Conservation (phyloP, 805 yeast genomes). For the Sugiyamaella valdiviana region DNA sequence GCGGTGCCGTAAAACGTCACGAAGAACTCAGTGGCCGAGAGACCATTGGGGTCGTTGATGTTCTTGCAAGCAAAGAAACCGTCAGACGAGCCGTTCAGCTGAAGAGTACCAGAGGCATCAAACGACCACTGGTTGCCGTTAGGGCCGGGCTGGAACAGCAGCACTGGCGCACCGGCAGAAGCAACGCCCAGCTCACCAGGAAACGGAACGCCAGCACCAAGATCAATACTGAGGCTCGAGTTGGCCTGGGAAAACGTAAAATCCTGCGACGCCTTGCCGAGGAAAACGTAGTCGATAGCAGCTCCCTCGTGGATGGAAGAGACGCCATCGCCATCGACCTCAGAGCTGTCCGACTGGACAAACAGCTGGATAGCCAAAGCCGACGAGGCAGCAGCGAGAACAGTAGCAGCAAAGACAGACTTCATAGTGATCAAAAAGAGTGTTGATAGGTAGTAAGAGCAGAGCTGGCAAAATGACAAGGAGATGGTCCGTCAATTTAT, state of each 20-base stretch:
- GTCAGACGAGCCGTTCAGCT: conserved; percentile 4
- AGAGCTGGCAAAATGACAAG: not conserved
- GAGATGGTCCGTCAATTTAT: not conserved
- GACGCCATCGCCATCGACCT: not conserved
- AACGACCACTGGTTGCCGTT: conserved; percentile 18
- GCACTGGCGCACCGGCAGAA: not conserved
- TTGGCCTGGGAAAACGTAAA: not conserved
- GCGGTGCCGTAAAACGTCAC: conserved; percentile 23
- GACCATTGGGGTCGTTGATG: conserved; percentile 39
- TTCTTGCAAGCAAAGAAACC: conserved; percentile 37
- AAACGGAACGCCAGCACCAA: not conserved
- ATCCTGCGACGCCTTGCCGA: conserved; percentile 1
- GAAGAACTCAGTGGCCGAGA: conserved; percentile 30
- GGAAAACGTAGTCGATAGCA: conserved; percentile 35
- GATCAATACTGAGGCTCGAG: not conserved
- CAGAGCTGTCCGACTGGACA: conserved; percentile 7
- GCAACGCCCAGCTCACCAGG: not conserved
- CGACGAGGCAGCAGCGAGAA: conserved; percentile 15
- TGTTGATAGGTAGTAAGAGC: not conserved
- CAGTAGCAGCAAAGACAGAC: conserved; percentile 11
- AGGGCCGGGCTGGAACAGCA: not conserved
- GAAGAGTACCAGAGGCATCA: conserved; percentile 7
- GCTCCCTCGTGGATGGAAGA: conserved; percentile 39
- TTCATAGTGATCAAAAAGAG: not conserved
- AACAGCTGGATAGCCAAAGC: conserved; percentile 5